A percentile compares a stretch with the other conserved stretches of the same genome.
Evolutionary conservation across 2,329 filamentous ascomycete species (phyloP).

Genomic region (Colletotrichum sp.): DNA sequence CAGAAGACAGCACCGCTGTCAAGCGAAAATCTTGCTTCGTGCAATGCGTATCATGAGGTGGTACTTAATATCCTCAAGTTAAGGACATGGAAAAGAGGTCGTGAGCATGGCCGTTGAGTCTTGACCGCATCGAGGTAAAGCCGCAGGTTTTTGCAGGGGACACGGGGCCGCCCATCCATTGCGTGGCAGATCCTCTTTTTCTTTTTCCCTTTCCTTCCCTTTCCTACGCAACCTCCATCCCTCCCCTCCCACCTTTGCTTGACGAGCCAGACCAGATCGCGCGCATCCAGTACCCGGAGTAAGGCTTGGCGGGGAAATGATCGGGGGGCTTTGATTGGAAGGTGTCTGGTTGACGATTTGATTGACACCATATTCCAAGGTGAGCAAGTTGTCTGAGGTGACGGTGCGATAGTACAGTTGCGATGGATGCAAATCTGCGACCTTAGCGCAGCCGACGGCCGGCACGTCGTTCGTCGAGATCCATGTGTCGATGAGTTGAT

Average conservation of each 20-base stretch:
- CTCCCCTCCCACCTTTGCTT: background rate
- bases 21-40: background rate
- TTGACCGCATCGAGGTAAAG: conserved; percentile 14
- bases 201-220: background rate
- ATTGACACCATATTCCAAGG: background rate
- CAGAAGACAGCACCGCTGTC: background rate
- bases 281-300: background rate
- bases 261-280: background rate
- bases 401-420: background rate
- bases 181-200: conserved; percentile 9
- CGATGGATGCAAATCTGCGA: background rate
- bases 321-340: background rate
- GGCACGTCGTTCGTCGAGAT: background rate
- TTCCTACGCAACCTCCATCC: background rate
- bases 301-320: background rate
- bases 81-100: conserved; percentile 1
- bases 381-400: background rate
- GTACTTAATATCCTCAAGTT: conserved; percentile 21
- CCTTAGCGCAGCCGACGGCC: background rate
- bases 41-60: background rate
- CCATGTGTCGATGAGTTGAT: background rate
- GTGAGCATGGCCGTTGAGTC: background rate
- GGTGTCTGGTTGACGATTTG: background rate
- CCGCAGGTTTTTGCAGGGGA: conserved; percentile 12
- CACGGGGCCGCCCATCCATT: background rate